Conservation (phyloP, 305 asterid species). For the Andrographis paniculata region DNA sequence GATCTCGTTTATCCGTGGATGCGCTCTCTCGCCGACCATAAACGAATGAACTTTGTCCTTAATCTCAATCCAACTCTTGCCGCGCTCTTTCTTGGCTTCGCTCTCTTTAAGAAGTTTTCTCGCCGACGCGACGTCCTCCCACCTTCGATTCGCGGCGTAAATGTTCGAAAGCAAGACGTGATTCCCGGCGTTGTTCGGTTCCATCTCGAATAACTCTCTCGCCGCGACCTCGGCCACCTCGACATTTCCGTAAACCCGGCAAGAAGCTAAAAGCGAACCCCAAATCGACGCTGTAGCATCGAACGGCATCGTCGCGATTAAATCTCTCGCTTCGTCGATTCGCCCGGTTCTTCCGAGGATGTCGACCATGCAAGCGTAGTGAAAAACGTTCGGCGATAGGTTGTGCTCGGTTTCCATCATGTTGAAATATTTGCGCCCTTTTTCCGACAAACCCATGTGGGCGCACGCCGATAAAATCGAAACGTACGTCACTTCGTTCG, state of each 20-base stretch:
- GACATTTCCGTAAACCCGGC: conserved; percentile 53
- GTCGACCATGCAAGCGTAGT: conserved; percentile 74
- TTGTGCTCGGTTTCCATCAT: conserved; percentile 50
- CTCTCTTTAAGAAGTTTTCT: conserved; percentile 57
- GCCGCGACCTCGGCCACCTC: conserved; percentile 73
- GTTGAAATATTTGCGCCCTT: conserved; percentile 53
- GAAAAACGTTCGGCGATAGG: conserved; percentile 45
- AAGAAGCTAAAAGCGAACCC: conserved; percentile 80
- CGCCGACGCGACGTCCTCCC: conserved; percentile 66
- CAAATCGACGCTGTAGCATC: conserved; percentile 74
- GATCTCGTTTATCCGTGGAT: conserved; percentile 50
- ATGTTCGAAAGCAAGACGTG: conserved; percentile 65
- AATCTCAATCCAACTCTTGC: conserved; percentile 78
- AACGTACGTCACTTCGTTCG: conserved; percentile 53
- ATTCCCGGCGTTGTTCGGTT: conserved; percentile 76
- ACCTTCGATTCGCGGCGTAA: conserved; percentile 59
- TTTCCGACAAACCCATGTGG: conserved; percentile 67
- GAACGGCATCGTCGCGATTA: conserved; percentile 61
- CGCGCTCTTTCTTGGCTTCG: conserved; percentile 65
- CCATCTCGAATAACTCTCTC: conserved; percentile 51
- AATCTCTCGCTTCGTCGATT: conserved; percentile 51
- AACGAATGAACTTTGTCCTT: conserved; percentile 55
- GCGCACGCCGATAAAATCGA: conserved; percentile 71
- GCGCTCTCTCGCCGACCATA: conserved; percentile 68
- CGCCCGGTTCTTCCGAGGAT: conserved; percentile 63